These are phyloP conservation scores for Penicillium taxi DNA, from an alignment of 495 filamentous ascomycete species.

Conservation along the genomic window DNA sequence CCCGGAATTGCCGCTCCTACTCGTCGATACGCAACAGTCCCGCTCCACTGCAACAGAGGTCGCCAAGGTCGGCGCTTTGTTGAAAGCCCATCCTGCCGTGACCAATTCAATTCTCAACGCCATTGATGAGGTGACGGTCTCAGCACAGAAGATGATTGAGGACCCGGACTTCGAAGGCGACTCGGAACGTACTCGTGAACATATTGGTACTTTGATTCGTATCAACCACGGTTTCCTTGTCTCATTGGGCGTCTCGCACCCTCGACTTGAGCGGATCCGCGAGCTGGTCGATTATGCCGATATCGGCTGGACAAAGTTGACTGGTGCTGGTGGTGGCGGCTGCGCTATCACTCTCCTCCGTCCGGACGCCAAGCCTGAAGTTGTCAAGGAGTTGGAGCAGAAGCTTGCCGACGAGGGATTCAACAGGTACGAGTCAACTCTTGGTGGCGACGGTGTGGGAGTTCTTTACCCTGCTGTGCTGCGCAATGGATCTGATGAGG, in stretches of 20 bases:
- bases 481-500: conserved; percentile 59
- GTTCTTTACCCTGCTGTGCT: conserved; percentile 86
- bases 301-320: conserved; percentile 96
- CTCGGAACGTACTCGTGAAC: conserved; percentile 50
- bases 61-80: conserved; percentile 71
- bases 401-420: conserved; percentile 71
- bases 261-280: conserved; percentile 80
- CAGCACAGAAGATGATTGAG: conserved; percentile 62
- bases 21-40: conserved; percentile 78
- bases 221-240: conserved; percentile 90
- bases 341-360: conserved; percentile 88
- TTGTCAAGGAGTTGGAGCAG: conserved; percentile 51
- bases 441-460: conserved; percentile 87
- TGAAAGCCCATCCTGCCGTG: conserved; percentile 58
- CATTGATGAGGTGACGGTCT: conserved; percentile 72
- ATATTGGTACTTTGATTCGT: conserved; percentile 76
- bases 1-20: conserved; percentile 78
- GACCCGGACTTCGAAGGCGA: conserved; percentile 53
- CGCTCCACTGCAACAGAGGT: conserved; percentile 80
- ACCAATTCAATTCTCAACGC: conserved; percentile 71
- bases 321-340: conserved; percentile 88
- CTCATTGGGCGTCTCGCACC: conserved; percentile 87
- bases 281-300: conserved; percentile 83
- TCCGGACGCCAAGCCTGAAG: conserved; percentile 47
- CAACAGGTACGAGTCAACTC: conserved; percentile 72